A percentile compares a stretch with the other conserved stretches of the same genome.
Conservation (phyloP, 352 stramenopile species). For the Pythium guiyangense region DNA sequence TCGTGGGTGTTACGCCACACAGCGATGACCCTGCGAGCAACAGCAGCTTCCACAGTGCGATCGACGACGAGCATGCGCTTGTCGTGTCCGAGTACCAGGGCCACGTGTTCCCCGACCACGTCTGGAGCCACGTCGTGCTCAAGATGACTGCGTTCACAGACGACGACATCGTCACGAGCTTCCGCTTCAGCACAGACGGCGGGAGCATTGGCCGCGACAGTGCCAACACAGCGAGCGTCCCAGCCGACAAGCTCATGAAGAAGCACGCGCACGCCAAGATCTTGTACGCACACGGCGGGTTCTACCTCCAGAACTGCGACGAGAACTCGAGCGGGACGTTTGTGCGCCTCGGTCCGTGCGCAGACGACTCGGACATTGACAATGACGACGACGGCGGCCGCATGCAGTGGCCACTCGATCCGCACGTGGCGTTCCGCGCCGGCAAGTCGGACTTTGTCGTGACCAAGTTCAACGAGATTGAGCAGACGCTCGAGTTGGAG, state of each 20-base stretch:
- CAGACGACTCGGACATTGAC: slow-evolving; percentile 21
- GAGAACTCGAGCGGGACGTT: slow-evolving; percentile 60
- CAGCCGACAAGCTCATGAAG: slow-evolving; percentile 63
- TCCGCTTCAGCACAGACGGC: slow-evolving; percentile 47
- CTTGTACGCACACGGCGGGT: slow-evolving; percentile 46
- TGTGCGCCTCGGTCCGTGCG: slow-evolving; percentile 45
- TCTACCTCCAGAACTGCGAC: slow-evolving; percentile 56
- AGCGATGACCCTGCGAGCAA: not conserved
- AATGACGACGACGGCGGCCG: slow-evolving; percentile 41
- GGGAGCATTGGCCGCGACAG: slow-evolving; percentile 48
- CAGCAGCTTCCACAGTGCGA: slow-evolving; percentile 8
- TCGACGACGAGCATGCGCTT: slow-evolving; percentile 3
- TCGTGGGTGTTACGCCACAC: not conserved
- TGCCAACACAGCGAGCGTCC: slow-evolving; percentile 61
- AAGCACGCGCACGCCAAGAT: slow-evolving; percentile 49
- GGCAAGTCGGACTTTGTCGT: slow-evolving; percentile 83
- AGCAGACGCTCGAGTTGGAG: slow-evolving; percentile 49
- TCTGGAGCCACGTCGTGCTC: slow-evolving; percentile 69
- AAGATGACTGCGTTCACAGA: slow-evolving; percentile 84
- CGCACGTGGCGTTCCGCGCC: slow-evolving; percentile 58
- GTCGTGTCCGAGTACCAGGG: slow-evolving; percentile 20
- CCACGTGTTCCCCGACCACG: slow-evolving; percentile 27
- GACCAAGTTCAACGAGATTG: slow-evolving; percentile 39
- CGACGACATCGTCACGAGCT: slow-evolving; percentile 71
- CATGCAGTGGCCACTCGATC: slow-evolving; percentile 79